Evolutionary conservation across 345 rosid species (phyloP).

Genomic region (Lumnitzera racemosa): DNA sequence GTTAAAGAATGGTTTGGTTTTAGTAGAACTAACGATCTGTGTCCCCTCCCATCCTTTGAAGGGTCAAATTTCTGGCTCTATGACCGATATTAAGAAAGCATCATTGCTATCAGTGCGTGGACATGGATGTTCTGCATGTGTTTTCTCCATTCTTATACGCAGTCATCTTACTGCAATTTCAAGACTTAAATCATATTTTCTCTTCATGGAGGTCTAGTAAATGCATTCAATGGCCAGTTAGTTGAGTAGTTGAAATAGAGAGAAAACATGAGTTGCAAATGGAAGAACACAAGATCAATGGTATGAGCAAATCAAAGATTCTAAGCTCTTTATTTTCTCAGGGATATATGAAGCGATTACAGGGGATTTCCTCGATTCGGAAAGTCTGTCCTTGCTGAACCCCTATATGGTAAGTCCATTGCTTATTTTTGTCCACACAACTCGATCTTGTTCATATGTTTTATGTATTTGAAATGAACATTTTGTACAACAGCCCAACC

Average conservation of each 20-base stretch:
- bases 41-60: too few relatives aligned
- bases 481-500: slow-evolving; percentile 49
- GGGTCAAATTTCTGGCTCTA: too few relatives aligned
- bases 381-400: slow-evolving; percentile 78
- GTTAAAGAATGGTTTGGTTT: too few relatives aligned
- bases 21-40: too few relatives aligned
- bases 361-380: slow-evolving; percentile 63
- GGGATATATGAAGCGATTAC: slow-evolving; percentile 76
- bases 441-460: too few relatives aligned
- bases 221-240: neutral
- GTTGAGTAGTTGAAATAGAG: too few relatives aligned
- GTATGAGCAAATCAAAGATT: neutral
- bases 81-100: too few relatives aligned
- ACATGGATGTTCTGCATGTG: too few relatives aligned
- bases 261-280: neutral
- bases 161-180: too few relatives aligned
- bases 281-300: neutral
- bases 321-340: slow-evolving; percentile 13
- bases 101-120: too few relatives aligned
- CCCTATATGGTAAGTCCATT: slow-evolving; percentile 75
- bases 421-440: neutral
- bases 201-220: neutral
- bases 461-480: neutral
- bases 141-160: too few relatives aligned
- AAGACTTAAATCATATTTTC: too few relatives aligned